Conservation (phyloP, 164 flowering plant genomes). For the Aristolochia californica region DNA sequence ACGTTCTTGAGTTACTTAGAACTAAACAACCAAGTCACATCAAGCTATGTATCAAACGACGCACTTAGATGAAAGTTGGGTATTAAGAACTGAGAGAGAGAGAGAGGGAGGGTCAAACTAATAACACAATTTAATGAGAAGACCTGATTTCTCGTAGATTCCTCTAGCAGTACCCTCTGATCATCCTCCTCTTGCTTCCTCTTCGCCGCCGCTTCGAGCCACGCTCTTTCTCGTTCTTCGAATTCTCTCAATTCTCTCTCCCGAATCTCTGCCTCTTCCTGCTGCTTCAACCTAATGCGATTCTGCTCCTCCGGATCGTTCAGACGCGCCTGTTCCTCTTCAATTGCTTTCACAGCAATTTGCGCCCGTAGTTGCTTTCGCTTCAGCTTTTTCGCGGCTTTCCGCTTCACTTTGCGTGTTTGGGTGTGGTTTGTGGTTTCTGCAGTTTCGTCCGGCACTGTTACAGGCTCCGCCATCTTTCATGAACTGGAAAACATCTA, state of each 20-base stretch:
- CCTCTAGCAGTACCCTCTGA: conserved; percentile 25
- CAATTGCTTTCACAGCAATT: conserved; percentile 43
- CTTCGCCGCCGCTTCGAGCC: conserved; percentile 39
- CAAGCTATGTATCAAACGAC: too few species aligned
- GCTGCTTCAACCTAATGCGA: conserved; percentile 35
- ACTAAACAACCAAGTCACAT: too few species aligned
- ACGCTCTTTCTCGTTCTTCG: conserved; percentile 72
- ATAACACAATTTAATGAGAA: not conserved
- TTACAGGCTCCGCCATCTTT: conserved; percentile 6
- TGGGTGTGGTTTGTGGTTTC: not conserved
- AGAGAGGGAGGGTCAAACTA: not conserved
- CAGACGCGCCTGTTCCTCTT: conserved; percentile 45
- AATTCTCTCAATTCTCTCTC: conserved; percentile 54
- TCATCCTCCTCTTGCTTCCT: conserved; percentile 35
- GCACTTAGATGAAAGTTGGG: too few species aligned
- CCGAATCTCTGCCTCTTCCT: conserved; percentile 43
- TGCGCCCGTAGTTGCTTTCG: conserved; percentile 60
- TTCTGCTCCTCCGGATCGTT: conserved; percentile 66
- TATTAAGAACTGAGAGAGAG: too few species aligned
- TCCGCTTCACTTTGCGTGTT: conserved; percentile 57
- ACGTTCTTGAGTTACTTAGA: too few species aligned
- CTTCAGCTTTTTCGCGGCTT: conserved; percentile 61
- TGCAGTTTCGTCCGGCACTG: conserved; percentile 1
- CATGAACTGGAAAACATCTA: too few species aligned
- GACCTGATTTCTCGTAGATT: conserved; percentile 23